These are phyloP conservation scores for Talaromyces stipitatus DNA, from an alignment of 495 filamentous ascomycete species.

Conservation along the genomic window DNA sequence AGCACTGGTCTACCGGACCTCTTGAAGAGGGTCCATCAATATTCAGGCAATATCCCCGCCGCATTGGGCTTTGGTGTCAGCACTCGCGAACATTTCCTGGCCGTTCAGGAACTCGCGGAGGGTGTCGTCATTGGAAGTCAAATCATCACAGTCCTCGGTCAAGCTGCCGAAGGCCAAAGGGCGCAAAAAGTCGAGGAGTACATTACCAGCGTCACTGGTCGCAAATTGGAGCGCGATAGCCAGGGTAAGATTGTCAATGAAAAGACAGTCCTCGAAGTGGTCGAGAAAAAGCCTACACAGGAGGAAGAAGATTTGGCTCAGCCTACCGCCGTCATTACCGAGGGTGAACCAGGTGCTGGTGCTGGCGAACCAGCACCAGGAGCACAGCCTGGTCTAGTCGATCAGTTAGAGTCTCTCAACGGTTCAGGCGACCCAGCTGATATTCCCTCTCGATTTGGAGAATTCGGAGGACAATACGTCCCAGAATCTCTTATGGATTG, in stretches of 20 bases:
- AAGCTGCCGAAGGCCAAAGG: slow-evolving; percentile 61
- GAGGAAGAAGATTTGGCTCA: slow-evolving; percentile 16
- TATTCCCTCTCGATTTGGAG: slow-evolving; percentile 80
- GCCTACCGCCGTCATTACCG: slow-evolving; percentile 51
- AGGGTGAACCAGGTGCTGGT: slow-evolving; percentile 46
- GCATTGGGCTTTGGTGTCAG: slow-evolving; percentile 95
- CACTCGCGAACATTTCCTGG: slow-evolving; percentile 87
- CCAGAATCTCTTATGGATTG: slow-evolving; percentile 98
- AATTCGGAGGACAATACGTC: slow-evolving; percentile 98
- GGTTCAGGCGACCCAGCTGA: slow-evolving; percentile 40
- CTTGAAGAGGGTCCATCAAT: slow-evolving; percentile 77
- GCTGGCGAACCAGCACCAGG: too few species aligned
- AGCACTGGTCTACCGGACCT: slow-evolving; percentile 74
- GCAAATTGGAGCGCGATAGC: slow-evolving; percentile 32
- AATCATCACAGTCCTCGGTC: slow-evolving; percentile 71
- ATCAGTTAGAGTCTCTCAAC: slow-evolving; percentile 70
- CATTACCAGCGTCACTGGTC: slow-evolving; percentile 72
- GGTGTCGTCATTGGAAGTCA: slow-evolving; percentile 97
- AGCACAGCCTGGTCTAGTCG: slow-evolving; percentile 51
- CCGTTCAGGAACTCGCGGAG: slow-evolving; percentile 75
- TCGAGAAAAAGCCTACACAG: slow-evolving; percentile 40
- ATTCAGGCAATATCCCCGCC: slow-evolving; percentile 81
- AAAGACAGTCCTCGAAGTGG: slow-evolving; percentile 48
- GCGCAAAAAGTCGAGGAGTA: slow-evolving; percentile 78
- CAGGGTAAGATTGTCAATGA: slow-evolving; percentile 24